Conservation (phyloP, 768 basidiomycete genomes). For the Tylopilus subfusipes region DNA sequence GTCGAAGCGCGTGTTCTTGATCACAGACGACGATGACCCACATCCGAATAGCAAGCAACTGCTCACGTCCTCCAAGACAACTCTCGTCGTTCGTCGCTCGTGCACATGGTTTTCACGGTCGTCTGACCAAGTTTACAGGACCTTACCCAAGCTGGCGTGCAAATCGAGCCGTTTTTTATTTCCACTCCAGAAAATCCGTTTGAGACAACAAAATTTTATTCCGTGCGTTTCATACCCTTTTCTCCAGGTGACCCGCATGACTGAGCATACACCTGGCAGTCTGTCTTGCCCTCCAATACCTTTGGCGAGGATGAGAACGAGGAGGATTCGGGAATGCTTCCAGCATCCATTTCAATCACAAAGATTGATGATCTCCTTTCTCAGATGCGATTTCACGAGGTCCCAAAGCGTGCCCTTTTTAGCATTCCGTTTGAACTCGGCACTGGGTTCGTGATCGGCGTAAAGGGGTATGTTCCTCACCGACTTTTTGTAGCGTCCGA, state of each 20-base stretch:
- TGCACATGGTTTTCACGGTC: background rate
- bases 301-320: conserved; percentile 41
- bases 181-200: conserved; percentile 64
- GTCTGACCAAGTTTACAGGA: conserved; percentile 49
- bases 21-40: conserved; percentile 68
- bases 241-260: background rate
- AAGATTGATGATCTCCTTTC: conserved; percentile 72
- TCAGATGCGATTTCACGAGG: conserved; percentile 79
- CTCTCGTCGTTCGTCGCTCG: conserved; percentile 50
- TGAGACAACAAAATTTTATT: conserved; percentile 72
- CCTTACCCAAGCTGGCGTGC: conserved; percentile 71
- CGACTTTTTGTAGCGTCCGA: background rate
- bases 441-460: conserved; percentile 67
- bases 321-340: conserved; percentile 54
- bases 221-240: conserved; percentile 42
- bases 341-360: conserved; percentile 71
- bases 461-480: conserved; percentile 63
- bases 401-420: conserved; percentile 79
- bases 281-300: conserved; percentile 52
- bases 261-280: conserved; percentile 36
- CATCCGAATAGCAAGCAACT: conserved; percentile 56
- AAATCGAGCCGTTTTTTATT: conserved; percentile 89
- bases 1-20: conserved; percentile 88
- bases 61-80: conserved; percentile 66
- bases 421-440: conserved; percentile 79